Evolutionary conservation across 225 moss, liverwort and hornwort species (phyloP), one percentile per base, ranked within the genome.

Genomic region (Sphagnum contortum): DNA sequence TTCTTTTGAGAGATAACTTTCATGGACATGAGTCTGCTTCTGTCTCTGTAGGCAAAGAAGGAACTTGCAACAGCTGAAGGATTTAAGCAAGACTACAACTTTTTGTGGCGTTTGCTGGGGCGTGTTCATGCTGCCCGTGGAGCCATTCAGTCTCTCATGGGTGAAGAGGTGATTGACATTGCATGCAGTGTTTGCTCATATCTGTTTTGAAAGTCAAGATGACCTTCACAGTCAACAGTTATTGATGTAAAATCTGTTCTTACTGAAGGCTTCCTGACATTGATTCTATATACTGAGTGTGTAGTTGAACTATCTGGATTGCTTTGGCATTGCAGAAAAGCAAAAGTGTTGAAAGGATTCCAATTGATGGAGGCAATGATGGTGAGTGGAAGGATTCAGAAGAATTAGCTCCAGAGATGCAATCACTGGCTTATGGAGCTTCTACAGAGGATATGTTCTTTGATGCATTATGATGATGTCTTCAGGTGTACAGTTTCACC

Each of bases 51-150:
- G 89, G 91, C 94, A 61, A 88, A 82, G 67, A 83, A 88, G 69
- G 91, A 95, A 75, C 91, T 95, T 64, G 82, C 83, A 9, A 76
- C 77, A 59, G 91, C 88, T 47, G 91, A 95, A 88, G 88, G 84
- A 47, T 95, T 89, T 70, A 91, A 87, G 71, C 78, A 83, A 74
- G 94, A 95, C 72, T 95, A 84, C 78, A 95, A 95, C 61, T 95
- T 95, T 72, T 79, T 89, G n/a, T 95, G 94, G 94, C 86, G 94
- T 59, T 79, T 95, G 51, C 62, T 95, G 56, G 94, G 91, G 70
- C 88, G 91, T 64, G 88, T 95, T 45, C 94, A 91, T 81, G 91
- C 91, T 63, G 91, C 94, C 10, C 84, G 83, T 48, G 91, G 91
- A 72, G 91, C 94, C 64, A 95, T 95, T 64, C 89, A 86, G 72